Evolutionary conservation across 768 basidiomycete species (phyloP), one percentile per base, ranked within the genome.

Genomic region (Tubosaeta brunneosetosa): DNA sequence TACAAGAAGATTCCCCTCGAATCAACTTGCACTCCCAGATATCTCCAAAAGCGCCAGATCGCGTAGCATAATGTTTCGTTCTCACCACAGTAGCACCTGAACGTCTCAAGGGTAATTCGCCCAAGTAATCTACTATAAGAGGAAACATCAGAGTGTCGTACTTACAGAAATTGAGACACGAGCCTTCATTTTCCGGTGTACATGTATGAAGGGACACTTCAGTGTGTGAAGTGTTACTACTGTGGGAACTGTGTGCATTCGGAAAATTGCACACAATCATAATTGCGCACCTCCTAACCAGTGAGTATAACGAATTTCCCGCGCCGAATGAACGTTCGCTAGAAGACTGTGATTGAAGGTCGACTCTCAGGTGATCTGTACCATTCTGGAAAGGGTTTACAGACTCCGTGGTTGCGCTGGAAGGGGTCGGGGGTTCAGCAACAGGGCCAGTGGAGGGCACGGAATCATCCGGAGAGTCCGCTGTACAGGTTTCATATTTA

Each of bases 21-120:
- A 56, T 42, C 17, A 64, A 40, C 14, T 59, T 54, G 12, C 65
- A 69, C 43, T 56, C 51, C 57, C 62, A 66, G 25, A 66, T 44
- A 42, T 69, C 52, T 26, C 56, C 65, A 25, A 55, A 66, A 11
- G 7, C 27, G 3, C 65, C 65, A 26, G 22, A 13, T 3, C 26
- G 41, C 11, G 32, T 47, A 29, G 63, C 17, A 40, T 41, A 63
- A 8, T 0, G 3, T 16, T 25, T 1, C 43, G 6, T 55, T 36
- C 53, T 63, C 27, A 13, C 46, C 4, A 64, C 27, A 11, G 6
- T 33, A 1, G 51, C 19, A 36, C 34, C 19, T 3, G 55, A 32
- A 36, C 43, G 22, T n/a, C 8, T 38, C 47, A 55, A 58, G n/a
- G 54, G 52, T 12, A 51, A 14, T 50, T 60, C 29, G 14, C 9